Evolutionary conservation across 495 filamentous ascomycete species (phyloP), one percentile per base, ranked within the genome.

Genomic region (Penicillium fimorum): DNA sequence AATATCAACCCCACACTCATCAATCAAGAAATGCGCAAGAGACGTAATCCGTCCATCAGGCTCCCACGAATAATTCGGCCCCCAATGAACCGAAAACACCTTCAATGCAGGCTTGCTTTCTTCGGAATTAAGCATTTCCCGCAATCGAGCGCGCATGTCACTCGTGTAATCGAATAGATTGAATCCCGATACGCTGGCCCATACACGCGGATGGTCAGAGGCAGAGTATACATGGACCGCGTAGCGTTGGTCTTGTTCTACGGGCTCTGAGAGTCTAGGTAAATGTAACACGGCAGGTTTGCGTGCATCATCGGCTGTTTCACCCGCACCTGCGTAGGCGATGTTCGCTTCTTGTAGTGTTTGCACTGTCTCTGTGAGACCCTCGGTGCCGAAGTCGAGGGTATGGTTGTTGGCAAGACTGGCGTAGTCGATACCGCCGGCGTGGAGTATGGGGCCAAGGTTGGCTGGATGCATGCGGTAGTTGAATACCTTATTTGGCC

Each of bases 381-480:
- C 75, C 30, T 60, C 57, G 12, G 50, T 55, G 1, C 64, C 62
- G 52, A 73, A 74, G 53, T 77, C 75, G 15, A 76, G 65, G 12
- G 63, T 67, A 38, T 77, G 74, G 47, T 76, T 76, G 56, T 76
- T 77, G 2, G 74, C 72, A 12, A 77, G 57, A 38, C 64, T 64
- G 3, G 62, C 70, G 48, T 73, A 74, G 55, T 73, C 60, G 44
- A 76, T 57, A 0, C 47, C 9, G 2, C 65, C 75, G 24, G 65
- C 66, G 29, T 61, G 56, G 3, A 76, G 46, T 5, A 69, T 66
- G 4, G 60, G 57, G 10, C 32, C 52, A 1, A 75, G 56, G 48
- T 78, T 76, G 11, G 63, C 65, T 3, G 75, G 75, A 46, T 77
- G 71, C 65, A 71, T 75, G 46, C 75, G 65, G 53, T 76, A 78